These are phyloP conservation scores for Bimuria novae-zelandiae DNA, from an alignment of 2,329 filamentous ascomycete species.

Conservation along the genomic window DNA sequence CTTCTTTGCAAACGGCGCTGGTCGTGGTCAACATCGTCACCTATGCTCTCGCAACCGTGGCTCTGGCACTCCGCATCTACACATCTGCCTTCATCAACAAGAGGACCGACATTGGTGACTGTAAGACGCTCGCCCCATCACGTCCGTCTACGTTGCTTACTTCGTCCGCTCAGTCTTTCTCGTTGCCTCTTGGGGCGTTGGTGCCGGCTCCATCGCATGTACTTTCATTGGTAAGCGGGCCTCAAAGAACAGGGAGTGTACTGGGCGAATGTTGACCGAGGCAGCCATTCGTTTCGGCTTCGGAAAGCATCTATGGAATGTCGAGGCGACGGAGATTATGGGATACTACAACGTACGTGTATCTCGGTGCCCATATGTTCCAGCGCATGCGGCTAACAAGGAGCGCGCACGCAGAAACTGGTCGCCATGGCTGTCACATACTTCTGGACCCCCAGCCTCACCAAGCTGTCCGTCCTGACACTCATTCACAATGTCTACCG, in stretches of 20 bases:
- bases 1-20: neutral
- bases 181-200: neutral
- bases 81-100: neutral
- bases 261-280: neutral
- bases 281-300: slow-evolving; percentile 1
- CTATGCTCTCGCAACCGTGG: neutral
- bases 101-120: neutral
- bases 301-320: slow-evolving; percentile 1
- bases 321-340: neutral
- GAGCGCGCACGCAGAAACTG: neutral
- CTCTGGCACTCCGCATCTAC: neutral
- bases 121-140: neutral
- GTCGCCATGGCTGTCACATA: slow-evolving; percentile 1
- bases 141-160: neutral
- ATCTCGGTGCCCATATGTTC: neutral
- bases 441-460: neutral
- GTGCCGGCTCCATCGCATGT: neutral
- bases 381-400: neutral
- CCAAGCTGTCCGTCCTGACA: neutral
- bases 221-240: neutral
- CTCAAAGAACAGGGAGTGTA: neutral
- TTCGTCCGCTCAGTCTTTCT: neutral
- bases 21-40: neutral
- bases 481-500: neutral
- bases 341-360: neutral